Percentiles rank a stretch among this genome's conserved stretches.
Conservation (phyloP, 257 asterid species). For the Ajuga chamaepitys region DNA sequence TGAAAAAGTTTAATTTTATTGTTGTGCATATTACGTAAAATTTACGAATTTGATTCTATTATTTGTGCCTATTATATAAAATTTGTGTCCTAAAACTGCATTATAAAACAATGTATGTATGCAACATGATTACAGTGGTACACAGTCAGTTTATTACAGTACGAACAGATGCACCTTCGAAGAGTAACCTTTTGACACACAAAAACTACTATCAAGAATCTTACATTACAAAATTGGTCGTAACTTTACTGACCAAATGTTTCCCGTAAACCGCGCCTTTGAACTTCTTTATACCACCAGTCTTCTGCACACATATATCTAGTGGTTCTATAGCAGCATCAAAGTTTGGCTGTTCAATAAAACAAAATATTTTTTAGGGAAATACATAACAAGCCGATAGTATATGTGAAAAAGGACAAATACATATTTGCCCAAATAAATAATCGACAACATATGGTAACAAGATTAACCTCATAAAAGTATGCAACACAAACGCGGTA, state of each 20-base stretch:
- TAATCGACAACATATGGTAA: background rate
- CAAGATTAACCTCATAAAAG: slow-evolving; percentile 62
- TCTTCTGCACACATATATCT: slow-evolving; percentile 47
- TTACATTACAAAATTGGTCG: slow-evolving; percentile 46
- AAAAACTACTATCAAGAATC: background rate
- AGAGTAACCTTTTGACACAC: too few species aligned
- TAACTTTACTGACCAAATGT: slow-evolving; percentile 79
- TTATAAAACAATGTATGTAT: too few species aligned
- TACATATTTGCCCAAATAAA: background rate
- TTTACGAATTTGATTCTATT: too few species aligned
- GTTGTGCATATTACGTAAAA: too few species aligned
- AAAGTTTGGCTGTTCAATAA: slow-evolving; percentile 51
- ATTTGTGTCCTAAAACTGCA: too few species aligned
- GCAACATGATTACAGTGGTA: too few species aligned
- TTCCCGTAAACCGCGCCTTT: slow-evolving; percentile 77
- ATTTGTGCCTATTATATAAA: too few species aligned
- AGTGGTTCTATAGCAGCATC: slow-evolving; percentile 74
- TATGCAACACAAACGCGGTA: slow-evolving; percentile 84
- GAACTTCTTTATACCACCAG: slow-evolving; percentile 56
- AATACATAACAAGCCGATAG: background rate
- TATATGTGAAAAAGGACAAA: background rate
- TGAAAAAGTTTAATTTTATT: too few species aligned
- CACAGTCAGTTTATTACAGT: too few species aligned
- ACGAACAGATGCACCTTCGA: background rate
- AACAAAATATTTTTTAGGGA: background rate